These are phyloP conservation scores for Flammula alnicola DNA, from an alignment of 1,284 basidiomycete species.

Conservation along the genomic window DNA sequence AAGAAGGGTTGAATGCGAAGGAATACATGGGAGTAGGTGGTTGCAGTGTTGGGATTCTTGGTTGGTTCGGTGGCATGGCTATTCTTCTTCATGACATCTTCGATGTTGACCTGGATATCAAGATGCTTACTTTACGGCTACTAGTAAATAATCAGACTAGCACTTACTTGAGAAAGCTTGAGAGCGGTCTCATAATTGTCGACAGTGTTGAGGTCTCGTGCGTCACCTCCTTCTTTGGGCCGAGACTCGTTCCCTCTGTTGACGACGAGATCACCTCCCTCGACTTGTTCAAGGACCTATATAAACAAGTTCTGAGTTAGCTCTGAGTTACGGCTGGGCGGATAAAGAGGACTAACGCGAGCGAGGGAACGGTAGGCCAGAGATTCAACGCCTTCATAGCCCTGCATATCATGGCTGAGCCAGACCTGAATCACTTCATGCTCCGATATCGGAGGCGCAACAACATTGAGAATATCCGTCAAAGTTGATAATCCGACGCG, in stretches of 20 bases:
- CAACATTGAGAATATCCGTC: conserved; percentile 91
- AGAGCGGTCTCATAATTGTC: conserved; percentile 85
- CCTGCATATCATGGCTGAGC: conserved; percentile 95
- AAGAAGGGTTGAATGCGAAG: conserved; percentile 92
- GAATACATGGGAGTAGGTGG: conserved; percentile 91
- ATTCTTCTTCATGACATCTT: conserved; percentile 74
- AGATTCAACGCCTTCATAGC: conserved; percentile 95
- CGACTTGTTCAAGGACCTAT: conserved; percentile 91
- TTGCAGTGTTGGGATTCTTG: conserved; percentile 61
- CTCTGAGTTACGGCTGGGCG: background rate
- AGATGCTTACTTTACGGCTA: background rate
- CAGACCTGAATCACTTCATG: conserved; percentile 98
- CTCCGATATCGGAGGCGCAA: conserved; percentile 96
- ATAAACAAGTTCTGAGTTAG: conserved; percentile 9
- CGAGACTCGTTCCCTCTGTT: conserved; percentile 81
- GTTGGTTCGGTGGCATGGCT: conserved; percentile 40
- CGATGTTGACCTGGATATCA: conserved; percentile 69
- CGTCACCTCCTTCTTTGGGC: conserved; percentile 58
- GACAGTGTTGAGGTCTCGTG: conserved; percentile 79
- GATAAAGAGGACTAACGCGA: conserved; percentile 54
- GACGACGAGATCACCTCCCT: conserved; percentile 89
- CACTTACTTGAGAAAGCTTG: conserved; percentile 75
- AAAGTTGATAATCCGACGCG: conserved; percentile 86
- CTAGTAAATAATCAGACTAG: background rate
- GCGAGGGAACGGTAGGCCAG: conserved; percentile 90